Percentiles rank a stretch among this genome's conserved stretches.
Evolutionary conservation across 148 eudicot species (phyloP).

Genomic region (Camellia japonica): DNA sequence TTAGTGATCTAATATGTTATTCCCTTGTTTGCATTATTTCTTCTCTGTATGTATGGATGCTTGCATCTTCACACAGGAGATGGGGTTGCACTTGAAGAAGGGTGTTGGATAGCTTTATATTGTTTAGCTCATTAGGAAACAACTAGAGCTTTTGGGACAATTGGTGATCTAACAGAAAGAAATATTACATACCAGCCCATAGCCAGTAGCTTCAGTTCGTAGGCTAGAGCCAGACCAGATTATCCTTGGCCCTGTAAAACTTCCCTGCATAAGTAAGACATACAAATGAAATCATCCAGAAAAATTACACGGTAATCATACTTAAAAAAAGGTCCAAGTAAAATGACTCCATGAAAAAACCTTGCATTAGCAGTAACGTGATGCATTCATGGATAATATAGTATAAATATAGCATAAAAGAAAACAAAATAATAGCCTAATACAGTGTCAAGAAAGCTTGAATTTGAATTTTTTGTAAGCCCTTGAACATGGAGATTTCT

Average conservation of each 20-base stretch:
- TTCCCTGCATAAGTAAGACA: constrained; percentile 64
- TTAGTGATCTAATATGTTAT: too few species aligned
- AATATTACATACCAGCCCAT: constrained; percentile 70
- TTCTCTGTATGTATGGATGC: too few species aligned
- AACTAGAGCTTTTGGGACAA: too few species aligned
- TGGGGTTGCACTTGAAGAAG: too few species aligned
- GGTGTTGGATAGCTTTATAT: too few species aligned
- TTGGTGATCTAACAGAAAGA: background rate
- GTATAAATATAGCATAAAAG: background rate
- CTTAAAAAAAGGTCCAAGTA: background rate
- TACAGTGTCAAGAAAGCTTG: background rate
- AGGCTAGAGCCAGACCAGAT: constrained; percentile 95
- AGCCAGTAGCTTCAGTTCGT: constrained; percentile 95
- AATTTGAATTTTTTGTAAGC: background rate
- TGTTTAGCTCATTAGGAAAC: too few species aligned
- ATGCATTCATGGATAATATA: background rate
- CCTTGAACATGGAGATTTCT: too few species aligned
- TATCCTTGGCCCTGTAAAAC: constrained; percentile 88
- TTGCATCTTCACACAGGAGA: too few species aligned
- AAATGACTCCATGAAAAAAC: background rate
- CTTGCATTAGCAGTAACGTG: background rate
- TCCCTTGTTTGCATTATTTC: too few species aligned
- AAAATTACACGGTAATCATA: background rate
- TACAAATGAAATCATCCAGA: background rate
- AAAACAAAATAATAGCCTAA: background rate